These are phyloP conservation scores for Chloris gayana DNA, from an alignment of 176 grass and related monocot species.

Conservation along the genomic window DNA sequence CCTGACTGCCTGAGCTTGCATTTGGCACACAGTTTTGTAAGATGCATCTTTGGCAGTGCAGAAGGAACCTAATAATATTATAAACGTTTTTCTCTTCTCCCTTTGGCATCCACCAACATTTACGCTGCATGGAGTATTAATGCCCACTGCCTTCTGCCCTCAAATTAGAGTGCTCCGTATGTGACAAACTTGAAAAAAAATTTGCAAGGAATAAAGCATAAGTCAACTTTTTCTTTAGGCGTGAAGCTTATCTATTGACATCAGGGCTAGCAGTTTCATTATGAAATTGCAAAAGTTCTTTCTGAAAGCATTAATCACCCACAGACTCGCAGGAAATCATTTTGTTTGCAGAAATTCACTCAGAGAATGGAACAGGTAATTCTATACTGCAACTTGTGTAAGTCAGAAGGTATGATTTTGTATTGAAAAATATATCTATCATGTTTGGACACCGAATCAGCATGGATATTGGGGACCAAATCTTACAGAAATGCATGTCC, in stretches of 20 bases:
- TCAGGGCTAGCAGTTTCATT: neutral
- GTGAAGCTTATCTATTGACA: constrained; percentile 23
- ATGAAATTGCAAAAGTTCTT: constrained; percentile 11
- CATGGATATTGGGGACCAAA: constrained; percentile 53
- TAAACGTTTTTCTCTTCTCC: constrained; percentile 15
- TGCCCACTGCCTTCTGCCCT: constrained; percentile 31
- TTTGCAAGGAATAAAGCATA: constrained; percentile 39
- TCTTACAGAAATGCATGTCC: constrained; percentile 41
- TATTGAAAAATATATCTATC: constrained; percentile 38
- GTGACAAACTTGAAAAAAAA: constrained; percentile 40
- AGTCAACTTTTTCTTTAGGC: constrained; percentile 30
- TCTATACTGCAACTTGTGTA: constrained; percentile 32
- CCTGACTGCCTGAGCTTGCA: constrained; percentile 6
- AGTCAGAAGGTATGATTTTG: constrained; percentile 4
- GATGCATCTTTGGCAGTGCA: constrained; percentile 60
- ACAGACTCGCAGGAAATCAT: constrained; percentile 26
- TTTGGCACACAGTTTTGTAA: constrained; percentile 46
- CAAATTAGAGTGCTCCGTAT: constrained; percentile 25
- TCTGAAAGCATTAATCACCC: constrained; percentile 21
- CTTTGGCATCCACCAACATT: constrained; percentile 21
- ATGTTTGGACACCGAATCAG: constrained; percentile 36
- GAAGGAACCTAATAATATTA: constrained; percentile 51
- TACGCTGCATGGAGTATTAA: constrained; percentile 20
- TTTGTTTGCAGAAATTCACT: constrained; percentile 27
- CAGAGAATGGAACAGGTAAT: constrained; percentile 11